These are phyloP conservation scores for Chaetomium strumarium DNA, from an alignment of 2,329 filamentous ascomycete genomes.

Conservation along the genomic window DNA sequence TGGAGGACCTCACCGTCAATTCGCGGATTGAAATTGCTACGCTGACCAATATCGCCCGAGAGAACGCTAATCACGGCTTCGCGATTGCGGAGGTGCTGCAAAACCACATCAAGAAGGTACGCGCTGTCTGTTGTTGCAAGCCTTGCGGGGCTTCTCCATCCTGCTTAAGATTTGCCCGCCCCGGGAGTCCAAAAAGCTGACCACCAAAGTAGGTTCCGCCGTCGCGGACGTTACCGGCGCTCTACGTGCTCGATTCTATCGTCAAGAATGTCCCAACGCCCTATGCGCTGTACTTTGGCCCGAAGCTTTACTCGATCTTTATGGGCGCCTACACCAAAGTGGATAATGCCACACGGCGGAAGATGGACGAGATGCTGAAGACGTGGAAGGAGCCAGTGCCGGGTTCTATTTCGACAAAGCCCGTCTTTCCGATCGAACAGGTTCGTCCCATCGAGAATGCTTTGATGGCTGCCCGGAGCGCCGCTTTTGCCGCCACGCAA, in stretches of 20 bases:
- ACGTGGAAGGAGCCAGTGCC: slow-evolving; percentile 98
- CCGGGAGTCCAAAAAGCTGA: slow-evolving; percentile 20
- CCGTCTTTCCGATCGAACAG: slow-evolving; percentile 82
- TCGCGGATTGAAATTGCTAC: slow-evolving; percentile 95
- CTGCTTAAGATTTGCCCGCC: neutral
- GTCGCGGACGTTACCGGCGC: slow-evolving; percentile 83
- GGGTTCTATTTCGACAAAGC: slow-evolving; percentile 84
- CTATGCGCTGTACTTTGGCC: slow-evolving; percentile 90
- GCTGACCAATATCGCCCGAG: slow-evolving; percentile 92
- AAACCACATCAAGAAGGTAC: slow-evolving; percentile 91
- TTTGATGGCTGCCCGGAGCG: slow-evolving; percentile 71
- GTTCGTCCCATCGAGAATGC: slow-evolving; percentile 92
- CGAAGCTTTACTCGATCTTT: slow-evolving; percentile 87
- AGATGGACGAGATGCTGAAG: slow-evolving; percentile 94
- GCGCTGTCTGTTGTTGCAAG: slow-evolving; percentile 32
- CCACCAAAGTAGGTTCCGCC: slow-evolving; percentile 63
- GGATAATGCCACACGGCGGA: slow-evolving; percentile 72
- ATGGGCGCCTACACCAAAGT: slow-evolving; percentile 95
- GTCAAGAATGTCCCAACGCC: slow-evolving; percentile 98
- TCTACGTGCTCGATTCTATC: slow-evolving; percentile 96
- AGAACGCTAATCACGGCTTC: slow-evolving; percentile 92
- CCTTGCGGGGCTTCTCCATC: neutral
- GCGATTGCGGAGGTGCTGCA: slow-evolving; percentile 87
- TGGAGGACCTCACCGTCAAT: slow-evolving; percentile 87
- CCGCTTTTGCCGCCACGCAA: slow-evolving; percentile 54